phyloP scores from a whole-genome alignment of 176 grass and related monocot genomes.

The Bromus sterilis region DNA sequence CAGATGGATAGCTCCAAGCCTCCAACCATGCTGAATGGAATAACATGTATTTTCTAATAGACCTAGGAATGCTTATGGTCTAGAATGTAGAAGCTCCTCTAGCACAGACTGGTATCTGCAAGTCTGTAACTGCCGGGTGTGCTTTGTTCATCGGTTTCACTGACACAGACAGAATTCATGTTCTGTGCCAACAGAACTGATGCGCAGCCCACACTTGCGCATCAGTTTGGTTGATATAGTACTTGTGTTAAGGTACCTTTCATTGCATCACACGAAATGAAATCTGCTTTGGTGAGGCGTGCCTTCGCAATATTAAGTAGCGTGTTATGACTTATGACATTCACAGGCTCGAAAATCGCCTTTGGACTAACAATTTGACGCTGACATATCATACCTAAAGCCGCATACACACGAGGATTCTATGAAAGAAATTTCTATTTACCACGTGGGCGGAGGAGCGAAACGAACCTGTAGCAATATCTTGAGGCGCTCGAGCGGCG shows the following conservation, averaged over 20 bases:
- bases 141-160: not conserved
- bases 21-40: not conserved
- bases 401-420: not conserved
- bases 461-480: constrained; percentile 78
- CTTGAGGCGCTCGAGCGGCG: constrained; percentile 90
- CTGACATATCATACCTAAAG: not conserved
- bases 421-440: not conserved
- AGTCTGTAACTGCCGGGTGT: not conserved
- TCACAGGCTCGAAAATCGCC: not conserved
- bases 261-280: not conserved
- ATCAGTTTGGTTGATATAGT: not conserved
- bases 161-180: not conserved
- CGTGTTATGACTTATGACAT: not conserved
- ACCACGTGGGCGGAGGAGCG: not conserved
- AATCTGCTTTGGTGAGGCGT: not conserved
- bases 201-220: not conserved
- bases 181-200: not conserved
- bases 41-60: not conserved
- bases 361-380: not conserved
- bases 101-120: not conserved
- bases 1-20: not conserved
- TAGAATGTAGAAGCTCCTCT: not conserved
- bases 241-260: not conserved
- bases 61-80: not conserved
- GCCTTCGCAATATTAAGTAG: not conserved